Base-by-base conservation (phyloP, 2,329 filamentous ascomycete genomes). In the Dendryphion nanum region DNA sequence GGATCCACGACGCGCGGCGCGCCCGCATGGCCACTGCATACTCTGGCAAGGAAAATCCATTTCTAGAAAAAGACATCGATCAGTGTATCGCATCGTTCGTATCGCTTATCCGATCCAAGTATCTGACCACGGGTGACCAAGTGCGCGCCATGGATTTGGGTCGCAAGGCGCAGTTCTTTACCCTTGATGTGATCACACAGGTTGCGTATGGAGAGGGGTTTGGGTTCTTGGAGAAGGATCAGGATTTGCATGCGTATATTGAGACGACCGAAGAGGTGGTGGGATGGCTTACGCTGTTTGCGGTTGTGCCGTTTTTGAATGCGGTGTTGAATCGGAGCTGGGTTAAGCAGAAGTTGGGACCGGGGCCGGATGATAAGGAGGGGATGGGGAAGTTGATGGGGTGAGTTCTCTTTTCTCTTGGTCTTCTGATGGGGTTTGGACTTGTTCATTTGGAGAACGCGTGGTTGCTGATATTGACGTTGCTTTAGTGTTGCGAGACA, bases 131-230 rank as follows among this genome's bases (percentile, higher is more conserved):
- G 0, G 8, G 33, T 2, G 21, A 41, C 14, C 53, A 65, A 3
- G 63, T 69, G 3, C 66, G 51, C 0, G 48, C 61, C 1, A 53
- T 59, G 37, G 74, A 79, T 35, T 56, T 73, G 37, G 71, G 61
- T 2, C 55, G 59, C 3, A 73, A 74, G 40, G 59, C 67, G 2
- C 72, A 76, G 23, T 80, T 66, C 55, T 73, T 79, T 35, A 76
- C 75, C 1, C 61, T 79, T 5, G 77, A 79, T 43, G 68, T 77
- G 33, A 76, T 80, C 42, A 73, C 68, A 18, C 69, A 69, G 23
- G 51, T 80, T 3, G 72, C 73, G 0, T 76, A 77, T 41, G 76
- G 75, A 5, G 46, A 67, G 13, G 53, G 72, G 0, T 76, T 77
- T 44, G 75, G 75, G 1, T 75, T 71, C 45, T 56, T 79, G 13